Evolutionary conservation across 768 basidiomycete species (phyloP).

Genomic region (Omphalotus guepiniiformis): DNA sequence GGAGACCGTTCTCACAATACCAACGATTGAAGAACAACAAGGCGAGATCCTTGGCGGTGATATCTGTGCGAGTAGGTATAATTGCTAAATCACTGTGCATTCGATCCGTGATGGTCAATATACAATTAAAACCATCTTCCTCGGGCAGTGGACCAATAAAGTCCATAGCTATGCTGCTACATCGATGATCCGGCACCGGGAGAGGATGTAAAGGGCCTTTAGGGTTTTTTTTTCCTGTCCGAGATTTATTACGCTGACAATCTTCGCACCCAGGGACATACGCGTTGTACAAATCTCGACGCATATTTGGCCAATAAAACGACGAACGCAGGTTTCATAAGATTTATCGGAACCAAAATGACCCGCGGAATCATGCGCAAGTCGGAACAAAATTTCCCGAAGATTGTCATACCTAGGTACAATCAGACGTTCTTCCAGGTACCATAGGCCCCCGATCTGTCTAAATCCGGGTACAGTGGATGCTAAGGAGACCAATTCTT

Average conservation of each 20-base stretch:
- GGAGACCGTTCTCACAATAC: conserved; percentile 30
- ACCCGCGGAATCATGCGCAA: not conserved
- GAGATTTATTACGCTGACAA: not conserved
- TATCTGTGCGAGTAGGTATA: conserved; percentile 8
- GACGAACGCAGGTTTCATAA: conserved; percentile 6
- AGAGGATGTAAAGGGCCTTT: conserved; percentile 19
- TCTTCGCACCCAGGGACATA: conserved; percentile 18
- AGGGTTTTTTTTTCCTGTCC: not conserved
- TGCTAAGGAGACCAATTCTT: not conserved
- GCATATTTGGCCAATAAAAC: conserved; percentile 18
- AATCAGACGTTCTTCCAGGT: not conserved
- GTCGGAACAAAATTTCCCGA: not conserved
- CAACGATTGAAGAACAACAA: conserved; percentile 22
- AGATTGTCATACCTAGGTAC: not conserved
- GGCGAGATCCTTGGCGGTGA: conserved; percentile 21
- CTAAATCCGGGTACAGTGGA: not conserved
- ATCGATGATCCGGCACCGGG: conserved; percentile 11
- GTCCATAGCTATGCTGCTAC: conserved; percentile 16
- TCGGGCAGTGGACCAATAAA: conserved; percentile 22
- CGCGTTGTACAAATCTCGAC: conserved; percentile 14
- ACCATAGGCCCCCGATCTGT: not conserved
- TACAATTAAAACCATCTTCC: conserved; percentile 17
- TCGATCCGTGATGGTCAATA: conserved; percentile 17
- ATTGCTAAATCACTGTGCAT: conserved; percentile 14
- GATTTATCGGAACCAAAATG: conserved; percentile 13